phyloP scores from a whole-genome alignment of 176 grass and related monocot species.

The Lolium perenne region DNA sequence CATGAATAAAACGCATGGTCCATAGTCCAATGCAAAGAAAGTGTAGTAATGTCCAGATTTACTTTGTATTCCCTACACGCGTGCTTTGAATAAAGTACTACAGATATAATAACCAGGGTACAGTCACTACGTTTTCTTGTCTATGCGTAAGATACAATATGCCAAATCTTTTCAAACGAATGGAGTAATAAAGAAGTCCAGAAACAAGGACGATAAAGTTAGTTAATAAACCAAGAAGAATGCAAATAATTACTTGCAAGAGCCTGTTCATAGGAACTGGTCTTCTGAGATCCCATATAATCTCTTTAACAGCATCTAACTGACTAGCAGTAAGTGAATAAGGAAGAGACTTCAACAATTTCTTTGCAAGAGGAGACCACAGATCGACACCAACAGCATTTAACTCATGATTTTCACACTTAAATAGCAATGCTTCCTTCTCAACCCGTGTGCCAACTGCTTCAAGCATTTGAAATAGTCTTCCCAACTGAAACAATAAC shows the following conservation, averaged over 20 bases:
- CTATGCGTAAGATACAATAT: background rate
- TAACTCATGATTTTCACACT: conserved; percentile 74
- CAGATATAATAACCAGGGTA: background rate
- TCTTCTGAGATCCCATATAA: conserved; percentile 97
- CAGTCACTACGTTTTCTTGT: background rate
- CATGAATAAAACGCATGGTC: background rate
- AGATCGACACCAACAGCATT: conserved; percentile 58
- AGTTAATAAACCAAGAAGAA: conserved; percentile 39
- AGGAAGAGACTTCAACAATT: conserved; percentile 71
- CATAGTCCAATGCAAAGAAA: conserved; percentile 13
- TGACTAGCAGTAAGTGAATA: conserved; percentile 90
- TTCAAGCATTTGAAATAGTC: conserved; percentile 93
- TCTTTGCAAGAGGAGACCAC: conserved; percentile 79
- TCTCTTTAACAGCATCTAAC: conserved; percentile 88
- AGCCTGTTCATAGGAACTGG: conserved; percentile 95
- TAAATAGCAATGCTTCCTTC: conserved; percentile 79
- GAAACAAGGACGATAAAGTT: conserved; percentile 29
- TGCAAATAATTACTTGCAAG: conserved; percentile 71
- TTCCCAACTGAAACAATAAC: conserved; percentile 74
- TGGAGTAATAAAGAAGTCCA: conserved; percentile 23
- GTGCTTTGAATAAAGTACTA: conserved; percentile 19
- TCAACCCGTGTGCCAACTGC: conserved; percentile 75
- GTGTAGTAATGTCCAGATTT: conserved; percentile 6
- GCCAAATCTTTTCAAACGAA: conserved; percentile 12
- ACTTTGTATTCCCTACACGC: background rate